Evolutionary conservation across 2,329 filamentous ascomycete genomes (phyloP), one percentile per base, ranked within the genome.

Genomic region (Claviceps cyperi): DNA sequence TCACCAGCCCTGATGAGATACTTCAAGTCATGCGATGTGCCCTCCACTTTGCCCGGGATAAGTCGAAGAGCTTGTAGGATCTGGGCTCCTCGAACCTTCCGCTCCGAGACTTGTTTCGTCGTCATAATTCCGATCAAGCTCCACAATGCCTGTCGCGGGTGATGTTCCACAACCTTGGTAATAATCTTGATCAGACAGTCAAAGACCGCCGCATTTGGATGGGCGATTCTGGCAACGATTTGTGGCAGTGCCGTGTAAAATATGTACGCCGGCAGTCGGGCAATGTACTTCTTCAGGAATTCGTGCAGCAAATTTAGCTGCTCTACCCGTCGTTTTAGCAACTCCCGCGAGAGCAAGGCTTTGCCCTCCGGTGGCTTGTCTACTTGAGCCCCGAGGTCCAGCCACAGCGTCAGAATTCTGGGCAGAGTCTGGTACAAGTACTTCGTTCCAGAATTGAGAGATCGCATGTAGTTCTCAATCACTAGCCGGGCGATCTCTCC

Each of bases 381-480:
- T 37, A 88, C 73, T 52, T 86, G 80, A 38, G 84, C 83, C 5
- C 88, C 91, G 54, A 98, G 77, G 59, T 96, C 91, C 38, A 98
- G 73, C 91, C 94, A 99, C 2, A 98, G 73, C 0, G 92, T 98
- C 40, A 99, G 69, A 44, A 96, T 76, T 54, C 94, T 86, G 0
- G 92, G 94, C 36, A 98, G 72, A 0, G 90, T 96, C 65, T 97
- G 90, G 60, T 95, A 94, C 43, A 96, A 79, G 65, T 97, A 96
- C 66, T 97, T 98, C 45, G 88, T 92, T 35, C 92, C 92, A 57
- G 83, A 91, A 28, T 82, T 81, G 43, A 96, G 76, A 2, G 90
- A 94, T 28, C 91, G 80, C 43, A 95, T 73, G 60, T 94, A 96
- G 62, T 94, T 96, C 60, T 96, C 89, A 55, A 97, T 86, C 37